These are phyloP conservation scores for Hericium rajendrae DNA, from an alignment of 768 basidiomycete genomes.

Conservation along the genomic window DNA sequence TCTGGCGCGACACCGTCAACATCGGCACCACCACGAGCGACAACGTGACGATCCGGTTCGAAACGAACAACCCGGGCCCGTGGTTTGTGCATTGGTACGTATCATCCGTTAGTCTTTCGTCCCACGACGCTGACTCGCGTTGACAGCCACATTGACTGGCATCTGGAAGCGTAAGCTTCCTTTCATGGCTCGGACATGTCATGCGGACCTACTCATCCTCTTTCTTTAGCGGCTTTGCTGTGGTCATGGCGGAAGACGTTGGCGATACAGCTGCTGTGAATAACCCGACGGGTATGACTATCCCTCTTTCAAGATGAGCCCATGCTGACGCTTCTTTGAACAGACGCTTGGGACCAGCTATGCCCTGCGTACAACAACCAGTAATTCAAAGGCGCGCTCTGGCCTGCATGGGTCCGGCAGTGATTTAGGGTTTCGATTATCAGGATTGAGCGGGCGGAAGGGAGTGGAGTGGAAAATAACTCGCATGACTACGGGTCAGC, in stretches of 20 bases:
- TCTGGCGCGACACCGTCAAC: slow-evolving; percentile 11
- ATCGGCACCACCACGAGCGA: not conserved
- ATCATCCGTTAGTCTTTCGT: not conserved
- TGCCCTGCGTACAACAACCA: slow-evolving; percentile 1
- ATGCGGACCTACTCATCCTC: not conserved
- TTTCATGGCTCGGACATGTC: not conserved
- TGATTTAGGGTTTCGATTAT: no score
- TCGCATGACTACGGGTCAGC: no score
- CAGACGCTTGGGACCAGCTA: not conserved
- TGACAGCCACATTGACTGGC: slow-evolving; percentile 1
- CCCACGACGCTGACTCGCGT: not conserved
- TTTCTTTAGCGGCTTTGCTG: not conserved
- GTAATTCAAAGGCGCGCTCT: no score
- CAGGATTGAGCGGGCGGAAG: no score
- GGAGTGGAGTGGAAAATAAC: no score
- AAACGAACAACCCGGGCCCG: not conserved
- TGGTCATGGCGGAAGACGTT: not conserved
- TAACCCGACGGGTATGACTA: not conserved
- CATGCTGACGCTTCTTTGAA: no score
- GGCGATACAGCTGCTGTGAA: not conserved
- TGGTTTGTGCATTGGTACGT: not conserved
- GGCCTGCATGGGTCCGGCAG: no score
- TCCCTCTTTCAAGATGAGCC: not conserved
- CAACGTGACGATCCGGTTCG: slow-evolving; percentile 3
- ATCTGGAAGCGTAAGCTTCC: not conserved